Percentiles rank a stretch among this genome's conserved stretches.
Evolutionary conservation across 805 yeast genomes (phyloP).

Genomic region (Candida insectalens): DNA sequence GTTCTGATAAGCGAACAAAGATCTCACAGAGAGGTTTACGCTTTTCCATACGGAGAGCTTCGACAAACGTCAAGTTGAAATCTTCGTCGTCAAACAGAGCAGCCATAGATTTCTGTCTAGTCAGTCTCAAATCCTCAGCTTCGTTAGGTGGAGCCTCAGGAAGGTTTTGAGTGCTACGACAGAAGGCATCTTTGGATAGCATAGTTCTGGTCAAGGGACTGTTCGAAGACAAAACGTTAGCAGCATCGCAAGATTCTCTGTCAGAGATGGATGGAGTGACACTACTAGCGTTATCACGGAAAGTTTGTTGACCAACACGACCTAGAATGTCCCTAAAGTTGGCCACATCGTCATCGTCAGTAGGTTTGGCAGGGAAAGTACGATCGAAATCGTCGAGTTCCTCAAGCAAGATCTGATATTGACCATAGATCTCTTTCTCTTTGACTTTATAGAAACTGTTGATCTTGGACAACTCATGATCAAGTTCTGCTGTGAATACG

Average conservation of each 20-base stretch:
- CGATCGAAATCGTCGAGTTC: slow-evolving; percentile 57
- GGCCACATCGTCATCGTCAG: slow-evolving; percentile 9
- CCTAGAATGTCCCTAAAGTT: slow-evolving; percentile 9
- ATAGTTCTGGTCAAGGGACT: slow-evolving; percentile 2
- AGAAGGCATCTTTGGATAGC: slow-evolving; percentile 14
- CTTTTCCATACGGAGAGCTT: slow-evolving; percentile 51
- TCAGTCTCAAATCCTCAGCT: slow-evolving; percentile 10
- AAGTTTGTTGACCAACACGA: neutral
- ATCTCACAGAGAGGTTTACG: slow-evolving; percentile 56
- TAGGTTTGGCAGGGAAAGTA: slow-evolving; percentile 16
- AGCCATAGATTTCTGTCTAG: slow-evolving; percentile 19
- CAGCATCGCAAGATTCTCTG: neutral
- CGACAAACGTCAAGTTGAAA: slow-evolving; percentile 27
- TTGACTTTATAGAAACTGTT: slow-evolving; percentile 64
- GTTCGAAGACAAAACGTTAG: neutral
- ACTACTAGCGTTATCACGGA: slow-evolving; percentile 1
- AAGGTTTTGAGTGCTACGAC: slow-evolving; percentile 6
- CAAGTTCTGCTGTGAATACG: slow-evolving; percentile 64
- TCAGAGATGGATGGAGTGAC: neutral
- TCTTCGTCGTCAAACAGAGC: slow-evolving; percentile 28
- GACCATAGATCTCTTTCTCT: slow-evolving; percentile 46
- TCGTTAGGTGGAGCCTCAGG: slow-evolving; percentile 3
- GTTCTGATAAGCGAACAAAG: slow-evolving; percentile 71
- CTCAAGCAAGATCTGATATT: slow-evolving; percentile 44
- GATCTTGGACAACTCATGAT: slow-evolving; percentile 67